Percentiles rank a stretch among this genome's conserved stretches.
Conservation (phyloP, 2,329 filamentous ascomycete species). For the Fusarium nygamai region DNA sequence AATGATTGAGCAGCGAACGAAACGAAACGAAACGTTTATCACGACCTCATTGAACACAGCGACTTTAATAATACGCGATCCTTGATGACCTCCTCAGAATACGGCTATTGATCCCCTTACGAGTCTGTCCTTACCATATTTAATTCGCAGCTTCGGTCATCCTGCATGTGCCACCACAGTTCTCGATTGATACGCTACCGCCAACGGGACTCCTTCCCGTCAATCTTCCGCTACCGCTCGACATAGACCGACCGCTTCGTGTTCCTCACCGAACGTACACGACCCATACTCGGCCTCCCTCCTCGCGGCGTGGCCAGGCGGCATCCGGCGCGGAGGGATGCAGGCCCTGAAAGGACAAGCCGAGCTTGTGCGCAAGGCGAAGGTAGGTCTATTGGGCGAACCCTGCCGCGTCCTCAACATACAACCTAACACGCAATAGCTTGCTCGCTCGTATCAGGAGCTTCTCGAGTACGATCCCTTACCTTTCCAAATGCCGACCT, state of each 20-base stretch:
- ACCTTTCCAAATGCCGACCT: background rate
- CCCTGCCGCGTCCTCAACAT: background rate
- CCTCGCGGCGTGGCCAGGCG: slow-evolving; percentile 34
- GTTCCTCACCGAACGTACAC: slow-evolving; percentile 2
- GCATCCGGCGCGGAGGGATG: slow-evolving; percentile 55
- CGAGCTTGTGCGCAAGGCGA: slow-evolving; percentile 71
- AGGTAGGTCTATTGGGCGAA: slow-evolving; percentile 52
- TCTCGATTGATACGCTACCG: slow-evolving; percentile 33
- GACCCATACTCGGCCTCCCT: slow-evolving; percentile 21
- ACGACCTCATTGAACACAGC: slow-evolving; percentile 10
- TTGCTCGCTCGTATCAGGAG: slow-evolving; percentile 96
- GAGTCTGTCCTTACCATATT: slow-evolving; percentile 17
- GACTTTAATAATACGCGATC: background rate
- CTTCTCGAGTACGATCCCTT: slow-evolving; percentile 81
- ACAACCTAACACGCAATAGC: slow-evolving; percentile 60
- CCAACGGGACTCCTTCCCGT: slow-evolving; percentile 30
- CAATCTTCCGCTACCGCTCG: slow-evolving; percentile 11
- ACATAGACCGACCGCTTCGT: slow-evolving; percentile 6
- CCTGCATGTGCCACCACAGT: slow-evolving; percentile 34
- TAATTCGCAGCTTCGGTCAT: slow-evolving; percentile 18
- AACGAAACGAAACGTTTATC: slow-evolving; percentile 28
- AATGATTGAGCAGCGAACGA: slow-evolving; percentile 10
- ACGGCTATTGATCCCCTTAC: background rate
- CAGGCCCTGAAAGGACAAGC: slow-evolving; percentile 65
- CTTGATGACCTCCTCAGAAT: background rate